Evolutionary conservation across 2,329 filamentous ascomycete species (phyloP).

Genomic region (Cryphonectria carpinicola): DNA sequence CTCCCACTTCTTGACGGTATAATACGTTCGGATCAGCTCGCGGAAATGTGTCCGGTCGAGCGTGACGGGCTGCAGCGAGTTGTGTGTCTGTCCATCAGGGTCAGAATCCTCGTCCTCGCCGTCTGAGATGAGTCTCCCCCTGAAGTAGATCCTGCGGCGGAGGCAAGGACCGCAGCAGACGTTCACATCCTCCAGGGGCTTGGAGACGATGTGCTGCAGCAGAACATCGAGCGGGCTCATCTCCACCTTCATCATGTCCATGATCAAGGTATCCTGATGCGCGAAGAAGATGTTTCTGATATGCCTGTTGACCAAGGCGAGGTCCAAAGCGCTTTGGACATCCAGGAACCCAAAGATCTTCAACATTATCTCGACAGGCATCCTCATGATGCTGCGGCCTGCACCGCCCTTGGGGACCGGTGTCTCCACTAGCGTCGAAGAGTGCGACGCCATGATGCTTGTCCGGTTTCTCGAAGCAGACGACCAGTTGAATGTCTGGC

Average conservation of each 20-base stretch:
- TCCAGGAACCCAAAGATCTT: slow-evolving; percentile 53
- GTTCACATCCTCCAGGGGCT: slow-evolving; percentile 41
- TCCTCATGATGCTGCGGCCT: slow-evolving; percentile 32
- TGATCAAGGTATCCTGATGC: slow-evolving; percentile 47
- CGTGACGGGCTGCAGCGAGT: slow-evolving; percentile 13
- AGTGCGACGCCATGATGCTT: not conserved
- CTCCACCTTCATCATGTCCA: slow-evolving; percentile 46
- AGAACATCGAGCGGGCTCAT: slow-evolving; percentile 51
- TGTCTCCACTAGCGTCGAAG: not conserved
- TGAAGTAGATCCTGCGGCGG: slow-evolving; percentile 45
- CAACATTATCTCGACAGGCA: slow-evolving; percentile 53
- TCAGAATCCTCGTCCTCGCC: slow-evolving; percentile 4
- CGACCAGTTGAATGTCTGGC: not conserved
- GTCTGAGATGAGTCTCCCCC: slow-evolving; percentile 41
- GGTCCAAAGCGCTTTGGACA: slow-evolving; percentile 44
- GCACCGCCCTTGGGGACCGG: not conserved
- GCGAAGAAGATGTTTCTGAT: slow-evolving; percentile 47
- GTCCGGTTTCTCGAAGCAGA: not conserved
- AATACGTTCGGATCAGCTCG: slow-evolving; percentile 38
- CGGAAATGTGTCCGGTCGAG: slow-evolving; percentile 36
- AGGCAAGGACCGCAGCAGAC: slow-evolving; percentile 41
- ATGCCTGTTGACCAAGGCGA: slow-evolving; percentile 43
- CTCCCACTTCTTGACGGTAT: slow-evolving; percentile 45
- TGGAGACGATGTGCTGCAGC: slow-evolving; percentile 51
- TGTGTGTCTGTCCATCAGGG: not conserved